Percentiles rank a stretch among this genome's conserved stretches.
Evolutionary conservation across 495 filamentous ascomycete genomes (phyloP).

Genomic region (Hyaloscypha variabilis): DNA sequence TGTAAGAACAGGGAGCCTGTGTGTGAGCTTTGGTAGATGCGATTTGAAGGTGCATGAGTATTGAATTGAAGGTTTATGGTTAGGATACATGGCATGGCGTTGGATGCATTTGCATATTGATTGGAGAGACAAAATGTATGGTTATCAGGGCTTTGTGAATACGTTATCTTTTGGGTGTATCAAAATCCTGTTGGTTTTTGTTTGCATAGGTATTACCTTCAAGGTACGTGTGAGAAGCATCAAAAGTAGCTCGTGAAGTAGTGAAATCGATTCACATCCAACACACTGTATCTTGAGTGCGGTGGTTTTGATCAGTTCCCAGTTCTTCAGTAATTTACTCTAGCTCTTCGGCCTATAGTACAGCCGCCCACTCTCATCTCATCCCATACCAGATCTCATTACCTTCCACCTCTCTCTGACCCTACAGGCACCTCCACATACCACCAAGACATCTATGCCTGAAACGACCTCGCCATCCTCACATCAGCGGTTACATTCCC

Average conservation of each 20-base stretch:
- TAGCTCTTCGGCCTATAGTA: background rate
- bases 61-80: background rate
- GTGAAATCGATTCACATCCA: too few species aligned
- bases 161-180: background rate
- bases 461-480: background rate
- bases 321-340: background rate
- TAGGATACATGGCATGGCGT: background rate
- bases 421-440: too few species aligned
- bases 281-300: too few species aligned
- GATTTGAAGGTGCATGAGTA: background rate
- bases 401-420: too few species aligned
- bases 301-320: background rate
- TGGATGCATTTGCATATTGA: background rate
- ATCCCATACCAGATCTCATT: too few species aligned
- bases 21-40: constrained; percentile 67
- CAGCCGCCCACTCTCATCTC: background rate
- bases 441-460: background rate
- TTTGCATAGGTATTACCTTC: background rate
- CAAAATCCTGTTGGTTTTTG: background rate
- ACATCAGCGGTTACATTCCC: constrained; percentile 4
- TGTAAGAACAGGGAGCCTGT: constrained; percentile 65
- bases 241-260: too few species aligned
- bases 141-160: background rate
- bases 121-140: background rate
- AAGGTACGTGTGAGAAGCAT: too few species aligned